Percentiles rank a stretch among this genome's conserved stretches.
Evolutionary conservation across 2,329 filamentous ascomycete species (phyloP).

Genomic region (Stemphylium vesicarium): DNA sequence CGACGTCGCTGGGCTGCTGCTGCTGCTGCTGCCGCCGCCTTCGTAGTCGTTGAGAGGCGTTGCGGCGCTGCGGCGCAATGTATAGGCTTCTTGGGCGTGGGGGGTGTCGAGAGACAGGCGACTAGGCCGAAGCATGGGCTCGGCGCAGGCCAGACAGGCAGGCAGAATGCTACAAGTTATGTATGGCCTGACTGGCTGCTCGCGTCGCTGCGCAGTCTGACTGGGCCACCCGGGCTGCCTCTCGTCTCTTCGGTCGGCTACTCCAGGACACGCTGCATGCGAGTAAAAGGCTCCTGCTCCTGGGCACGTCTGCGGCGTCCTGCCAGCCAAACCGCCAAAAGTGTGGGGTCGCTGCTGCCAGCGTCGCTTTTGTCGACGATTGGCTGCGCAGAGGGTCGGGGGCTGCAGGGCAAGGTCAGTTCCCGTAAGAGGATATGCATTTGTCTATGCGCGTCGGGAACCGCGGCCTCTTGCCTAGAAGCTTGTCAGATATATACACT

Average conservation of each 20-base stretch:
- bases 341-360: conserved; percentile 19
- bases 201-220: neutral
- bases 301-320: neutral
- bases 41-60: conserved; percentile 16
- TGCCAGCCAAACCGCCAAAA: neutral
- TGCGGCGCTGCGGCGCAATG: conserved; percentile 25
- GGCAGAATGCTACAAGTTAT: conserved; percentile 16
- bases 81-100: conserved; percentile 15
- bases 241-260: neutral
- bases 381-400: conserved; percentile 16
- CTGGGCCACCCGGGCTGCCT: neutral
- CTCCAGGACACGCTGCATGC: conserved; percentile 15
- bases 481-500: too few relatives aligned
- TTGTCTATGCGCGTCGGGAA: conserved; percentile 8
- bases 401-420: conserved; percentile 18
- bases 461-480: too few relatives aligned
- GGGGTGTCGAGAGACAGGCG: conserved; percentile 13
- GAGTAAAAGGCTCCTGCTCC: conserved; percentile 2
- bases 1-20: neutral
- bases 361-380: conserved; percentile 7
- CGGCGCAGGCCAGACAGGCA: conserved; percentile 15
- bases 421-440: conserved; percentile 6
- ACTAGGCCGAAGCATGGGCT: conserved; percentile 17
- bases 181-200: conserved; percentile 10
- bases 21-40: neutral